phyloP scores from a whole-genome alignment of 257 asterid species.

The Craterostigma plantagineum region DNA sequence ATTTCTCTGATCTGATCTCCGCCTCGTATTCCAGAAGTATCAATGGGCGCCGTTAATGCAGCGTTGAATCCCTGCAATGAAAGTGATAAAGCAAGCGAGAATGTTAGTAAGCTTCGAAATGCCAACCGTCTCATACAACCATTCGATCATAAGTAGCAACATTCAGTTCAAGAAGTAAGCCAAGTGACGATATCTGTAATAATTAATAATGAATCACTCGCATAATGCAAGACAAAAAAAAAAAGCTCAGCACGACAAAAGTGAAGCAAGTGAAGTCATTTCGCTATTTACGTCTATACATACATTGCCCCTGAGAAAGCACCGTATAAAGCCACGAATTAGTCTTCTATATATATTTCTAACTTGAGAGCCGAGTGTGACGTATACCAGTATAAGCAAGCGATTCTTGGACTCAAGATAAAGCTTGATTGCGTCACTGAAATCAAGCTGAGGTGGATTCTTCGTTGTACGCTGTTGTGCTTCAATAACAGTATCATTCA shows the following conservation, averaged over 20 bases:
- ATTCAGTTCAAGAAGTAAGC: too few species aligned
- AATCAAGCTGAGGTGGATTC: slow-evolving; percentile 49
- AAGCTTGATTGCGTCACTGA: slow-evolving; percentile 35
- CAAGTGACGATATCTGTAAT: too few species aligned
- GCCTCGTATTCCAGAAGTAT: slow-evolving; percentile 58
- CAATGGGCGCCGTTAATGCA: slow-evolving; percentile 64
- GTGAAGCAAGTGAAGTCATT: too few species aligned
- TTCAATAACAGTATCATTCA: slow-evolving; percentile 84
- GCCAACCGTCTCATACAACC: too few species aligned
- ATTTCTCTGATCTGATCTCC: slow-evolving; percentile 92
- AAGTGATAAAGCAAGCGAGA: slow-evolving; percentile 8
- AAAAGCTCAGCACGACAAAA: too few species aligned
- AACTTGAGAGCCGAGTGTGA: slow-evolving; percentile 3
- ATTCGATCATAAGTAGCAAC: too few species aligned
- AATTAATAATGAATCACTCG: too few species aligned
- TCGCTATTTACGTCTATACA: too few species aligned
- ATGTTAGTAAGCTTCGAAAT: too few species aligned
- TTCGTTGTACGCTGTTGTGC: slow-evolving; percentile 72
- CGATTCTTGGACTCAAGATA: slow-evolving; percentile 63
- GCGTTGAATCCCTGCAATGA: slow-evolving; percentile 69
- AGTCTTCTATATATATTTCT: neutral
- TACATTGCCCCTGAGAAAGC: too few species aligned
- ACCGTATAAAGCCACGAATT: too few species aligned
- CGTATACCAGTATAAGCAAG: slow-evolving; percentile 63
- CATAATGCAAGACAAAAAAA: too few species aligned